Percentiles rank a stretch among this genome's conserved stretches.
These are phyloP conservation scores for Candida boidinii DNA, from an alignment of 805 yeast species.

Conservation along the genomic window DNA sequence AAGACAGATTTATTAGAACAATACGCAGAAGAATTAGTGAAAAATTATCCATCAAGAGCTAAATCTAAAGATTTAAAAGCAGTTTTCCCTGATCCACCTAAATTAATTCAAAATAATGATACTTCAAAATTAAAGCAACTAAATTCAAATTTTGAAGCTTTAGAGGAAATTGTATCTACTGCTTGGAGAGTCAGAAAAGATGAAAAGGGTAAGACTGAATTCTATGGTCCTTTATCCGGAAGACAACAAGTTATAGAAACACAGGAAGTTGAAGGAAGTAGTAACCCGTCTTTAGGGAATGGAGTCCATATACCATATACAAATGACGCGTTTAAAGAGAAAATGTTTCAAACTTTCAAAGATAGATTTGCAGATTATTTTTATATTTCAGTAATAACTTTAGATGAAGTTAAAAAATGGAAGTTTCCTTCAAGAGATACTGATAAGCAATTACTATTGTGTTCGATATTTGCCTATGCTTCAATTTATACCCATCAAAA, in stretches of 20 bases:
- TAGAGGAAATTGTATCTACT: constrained; percentile 24
- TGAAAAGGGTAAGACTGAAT: constrained; percentile 19
- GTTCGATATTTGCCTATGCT: constrained; percentile 22
- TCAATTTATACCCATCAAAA: constrained; percentile 13
- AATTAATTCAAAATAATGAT: constrained; percentile 8
- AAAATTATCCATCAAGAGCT: constrained; percentile 12
- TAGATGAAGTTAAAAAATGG: constrained; percentile 19
- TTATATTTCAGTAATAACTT: constrained; percentile 12
- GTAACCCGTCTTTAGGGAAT: constrained; percentile 1
- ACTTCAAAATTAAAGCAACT: constrained; percentile 1
- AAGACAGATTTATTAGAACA: constrained; percentile 20
- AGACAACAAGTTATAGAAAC: constrained; percentile 21
- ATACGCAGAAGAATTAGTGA: constrained; percentile 15
- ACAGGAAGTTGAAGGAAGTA: constrained; percentile 5
- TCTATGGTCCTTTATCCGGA: constrained; percentile 28
- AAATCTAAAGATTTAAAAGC: constrained; percentile 2
- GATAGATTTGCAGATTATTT: constrained; percentile 19
- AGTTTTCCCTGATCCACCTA: constrained; percentile 9
- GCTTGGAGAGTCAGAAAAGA: constrained; percentile 25
- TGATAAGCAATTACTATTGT: constrained; percentile 20
- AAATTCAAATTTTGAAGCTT: constrained; percentile 18
- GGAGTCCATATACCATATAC: constrained; percentile 9
- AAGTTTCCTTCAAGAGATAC: constrained; percentile 17
- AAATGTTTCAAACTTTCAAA: constrained; percentile 13
- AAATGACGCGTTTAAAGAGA: constrained; percentile 2